Evolutionary conservation across 805 yeast species (phyloP), one percentile per base, ranked within the genome.

Genomic region (Yarrowia sp.): DNA sequence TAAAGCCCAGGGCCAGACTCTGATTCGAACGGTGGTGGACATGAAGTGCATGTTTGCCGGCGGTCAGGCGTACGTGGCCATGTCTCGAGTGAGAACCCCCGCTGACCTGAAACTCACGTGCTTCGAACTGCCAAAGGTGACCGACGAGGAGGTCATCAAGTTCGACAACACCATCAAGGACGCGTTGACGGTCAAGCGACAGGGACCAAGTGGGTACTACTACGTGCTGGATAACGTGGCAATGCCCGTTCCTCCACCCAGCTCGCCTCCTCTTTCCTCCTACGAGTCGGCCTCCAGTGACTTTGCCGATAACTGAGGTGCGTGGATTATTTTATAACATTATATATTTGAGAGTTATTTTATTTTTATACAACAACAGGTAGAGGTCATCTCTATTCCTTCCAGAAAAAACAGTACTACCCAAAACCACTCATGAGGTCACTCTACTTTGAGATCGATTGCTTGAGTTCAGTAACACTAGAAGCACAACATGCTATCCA

Each of bases 61-160:
- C 66, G 99, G 99, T 0, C 99, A 95, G 76, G 97, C 97, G 0
- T 95, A 95, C 76, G 99, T 95, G 40, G 99, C 99, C 0, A 80
- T 95, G 43, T 92, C 97, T 1, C 85, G 99, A 78, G 98, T 97
- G 0, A 89, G 89, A 2, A 84, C 89, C 19, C 83, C 96, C 72
- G 85, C 86, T 1, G 97, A 97, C 0, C 80, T 93, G 45, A 96
- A 90, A 73, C 89, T 93, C 2, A 77, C 85, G 68, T 88, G 90
- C 74, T 93, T 93, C 76, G 82, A 86, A 69, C 83, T 82, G 43
- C 73, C 76, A 0, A 87, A 85, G 74, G 89, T 93, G 10, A 81
- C 78, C 72, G 2, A 16, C 12, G 12, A 35, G 2, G 52, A 59
- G 8, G 65, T 59, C 9, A 2, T 8, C 16, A 19, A 16, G 52